phyloP scores from a whole-genome alignment of 1,284 basidiomycete genomes.

The Psilocybe mexicana region DNA sequence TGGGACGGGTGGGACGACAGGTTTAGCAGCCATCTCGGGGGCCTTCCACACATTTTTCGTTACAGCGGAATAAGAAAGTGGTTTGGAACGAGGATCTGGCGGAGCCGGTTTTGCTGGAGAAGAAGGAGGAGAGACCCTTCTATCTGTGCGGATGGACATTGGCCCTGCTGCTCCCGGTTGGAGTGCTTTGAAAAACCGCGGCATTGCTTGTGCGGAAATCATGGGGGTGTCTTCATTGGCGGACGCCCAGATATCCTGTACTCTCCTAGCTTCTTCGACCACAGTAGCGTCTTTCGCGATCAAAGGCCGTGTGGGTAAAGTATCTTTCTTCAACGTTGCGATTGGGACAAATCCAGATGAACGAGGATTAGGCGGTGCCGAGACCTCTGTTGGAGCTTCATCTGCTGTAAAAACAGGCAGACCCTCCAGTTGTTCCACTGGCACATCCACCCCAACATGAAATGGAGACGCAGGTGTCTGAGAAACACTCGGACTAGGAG shows the following conservation, averaged over 20 bases:
- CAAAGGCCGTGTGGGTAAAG: constrained; percentile 23
- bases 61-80: constrained; percentile 20
- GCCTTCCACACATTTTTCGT: constrained; percentile 22
- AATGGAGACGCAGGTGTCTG: constrained; percentile 12
- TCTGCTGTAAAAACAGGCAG: not conserved
- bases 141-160: constrained; percentile 34
- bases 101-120: constrained; percentile 30
- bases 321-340: constrained; percentile 47
- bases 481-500: constrained; percentile 33
- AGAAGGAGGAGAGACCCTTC: constrained; percentile 38
- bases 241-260: constrained; percentile 40
- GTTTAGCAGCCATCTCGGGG: constrained; percentile 11
- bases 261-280: constrained; percentile 35
- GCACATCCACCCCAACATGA: constrained; percentile 13
- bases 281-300: constrained; percentile 32
- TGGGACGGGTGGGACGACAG: constrained; percentile 9
- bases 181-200: constrained; percentile 18
- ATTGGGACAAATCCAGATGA: constrained; percentile 75
- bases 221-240: constrained; percentile 10
- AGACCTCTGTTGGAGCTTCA: constrained; percentile 21
- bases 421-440: not conserved
- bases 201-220: constrained; percentile 14
- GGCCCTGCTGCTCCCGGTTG: constrained; percentile 17
- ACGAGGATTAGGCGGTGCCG: constrained; percentile 59
- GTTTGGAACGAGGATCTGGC: constrained; percentile 14